Conservation (phyloP, 169 alveolate genomes). For the Eimeria sp. region DNA sequence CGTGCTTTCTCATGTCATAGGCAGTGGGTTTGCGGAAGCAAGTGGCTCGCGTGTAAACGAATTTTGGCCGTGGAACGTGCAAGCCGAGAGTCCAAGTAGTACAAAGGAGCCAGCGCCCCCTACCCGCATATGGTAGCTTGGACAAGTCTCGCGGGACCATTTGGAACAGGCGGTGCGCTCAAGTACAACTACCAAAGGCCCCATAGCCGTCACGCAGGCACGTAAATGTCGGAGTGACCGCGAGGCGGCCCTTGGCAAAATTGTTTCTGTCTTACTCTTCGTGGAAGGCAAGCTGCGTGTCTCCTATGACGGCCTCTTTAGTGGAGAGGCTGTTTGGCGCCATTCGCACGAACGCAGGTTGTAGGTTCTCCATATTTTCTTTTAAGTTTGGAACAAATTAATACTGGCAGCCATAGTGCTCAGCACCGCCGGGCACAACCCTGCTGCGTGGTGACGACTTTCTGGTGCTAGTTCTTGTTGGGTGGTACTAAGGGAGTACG, state of each 20-base stretch:
- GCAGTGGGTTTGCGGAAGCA: neutral
- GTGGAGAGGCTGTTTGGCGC: neutral
- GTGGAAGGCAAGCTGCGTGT: neutral
- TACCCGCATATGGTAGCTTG: neutral
- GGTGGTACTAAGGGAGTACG: no score
- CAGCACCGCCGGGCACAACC: neutral
- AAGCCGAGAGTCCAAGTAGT: no score
- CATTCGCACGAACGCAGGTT: neutral
- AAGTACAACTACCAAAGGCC: neutral
- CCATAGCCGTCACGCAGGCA: no score
- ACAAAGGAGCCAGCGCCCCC: neutral
- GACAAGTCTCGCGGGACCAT: neutral
- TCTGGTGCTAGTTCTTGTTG: no score
- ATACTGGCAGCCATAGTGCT: neutral
- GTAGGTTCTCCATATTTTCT: neutral
- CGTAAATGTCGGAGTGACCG: neutral
- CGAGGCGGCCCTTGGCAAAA: neutral
- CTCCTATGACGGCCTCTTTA: neutral
- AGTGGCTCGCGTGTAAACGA: no score
- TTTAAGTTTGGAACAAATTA: neutral
- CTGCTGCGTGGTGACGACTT: neutral
- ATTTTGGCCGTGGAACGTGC: no score
- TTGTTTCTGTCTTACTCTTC: neutral
- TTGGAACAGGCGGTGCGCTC: neutral
- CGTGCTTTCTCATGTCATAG: neutral